phyloP scores from a whole-genome alignment of 2,329 filamentous ascomycete species.

The Huntiella moniliformis region DNA sequence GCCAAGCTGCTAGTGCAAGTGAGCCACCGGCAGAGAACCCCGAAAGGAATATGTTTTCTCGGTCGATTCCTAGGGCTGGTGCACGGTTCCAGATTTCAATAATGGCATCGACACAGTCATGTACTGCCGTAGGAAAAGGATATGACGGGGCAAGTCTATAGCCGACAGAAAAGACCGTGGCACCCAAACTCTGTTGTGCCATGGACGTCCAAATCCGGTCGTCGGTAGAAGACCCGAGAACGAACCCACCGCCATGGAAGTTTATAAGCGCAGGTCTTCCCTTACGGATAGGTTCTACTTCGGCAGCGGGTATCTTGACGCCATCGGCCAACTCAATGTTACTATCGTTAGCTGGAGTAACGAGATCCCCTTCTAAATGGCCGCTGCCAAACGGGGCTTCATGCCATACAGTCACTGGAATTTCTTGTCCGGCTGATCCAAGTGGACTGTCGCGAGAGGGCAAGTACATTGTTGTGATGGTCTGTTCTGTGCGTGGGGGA shows the following conservation, averaged over 20 bases:
- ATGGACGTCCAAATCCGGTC: conserved; percentile 41
- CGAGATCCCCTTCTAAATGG: too few relatives aligned
- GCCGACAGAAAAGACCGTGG: conserved; percentile 44
- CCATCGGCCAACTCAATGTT: background rate
- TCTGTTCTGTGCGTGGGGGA: conserved; percentile 2
- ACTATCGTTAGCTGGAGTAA: too few relatives aligned
- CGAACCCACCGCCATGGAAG: conserved; percentile 50
- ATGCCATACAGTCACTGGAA: too few relatives aligned
- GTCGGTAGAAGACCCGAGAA: conserved; percentile 42
- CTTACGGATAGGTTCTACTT: too few relatives aligned
- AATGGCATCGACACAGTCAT: conserved; percentile 46
- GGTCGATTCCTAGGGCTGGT: conserved; percentile 37
- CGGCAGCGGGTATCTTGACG: background rate
- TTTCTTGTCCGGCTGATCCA: too few relatives aligned
- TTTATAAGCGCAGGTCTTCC: conserved; percentile 36
- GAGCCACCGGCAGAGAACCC: conserved; percentile 48
- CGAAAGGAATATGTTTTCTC: conserved; percentile 34
- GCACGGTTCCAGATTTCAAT: conserved; percentile 40
- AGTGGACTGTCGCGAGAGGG: too few relatives aligned
- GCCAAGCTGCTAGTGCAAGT: conserved; percentile 30
- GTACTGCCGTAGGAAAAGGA: conserved; percentile 44
- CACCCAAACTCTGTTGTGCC: conserved; percentile 32
- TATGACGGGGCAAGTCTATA: conserved; percentile 49
- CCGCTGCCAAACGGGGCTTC: too few relatives aligned
- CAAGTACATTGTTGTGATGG: conserved; percentile 18